Evolutionary conservation across 2,329 filamentous ascomycete species (phyloP), one percentile per base, ranked within the genome.

Genomic region (Paramyrothecium sp.): DNA sequence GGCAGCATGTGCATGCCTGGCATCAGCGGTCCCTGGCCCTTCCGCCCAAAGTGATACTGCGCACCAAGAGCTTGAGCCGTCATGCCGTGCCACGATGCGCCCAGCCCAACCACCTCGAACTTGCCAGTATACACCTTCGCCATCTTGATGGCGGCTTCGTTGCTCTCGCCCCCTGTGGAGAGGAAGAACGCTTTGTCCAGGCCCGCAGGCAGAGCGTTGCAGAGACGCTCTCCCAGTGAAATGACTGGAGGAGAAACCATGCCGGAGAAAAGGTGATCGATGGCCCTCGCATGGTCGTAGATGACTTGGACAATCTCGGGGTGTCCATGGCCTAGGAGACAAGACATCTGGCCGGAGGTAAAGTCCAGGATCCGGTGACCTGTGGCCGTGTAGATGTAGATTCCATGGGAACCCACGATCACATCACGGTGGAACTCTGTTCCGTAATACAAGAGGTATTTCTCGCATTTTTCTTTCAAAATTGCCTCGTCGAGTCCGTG

Each of bases 111-210:
- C 53, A 89, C 79, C 65, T 89, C 85, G 62, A 85, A 89, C 54
- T 86, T 88, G 1, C 85, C 84, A 0, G 86, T 89, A 63, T 81
- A 86, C 11, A 80, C 73, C 62, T 89, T 89, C 3, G 86, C 86
- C 61, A 89, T 77, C 56, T 85, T 83, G 57, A 89, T 85, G 2
- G 86, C 86, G 3, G 84, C 84, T 61, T 89, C 86, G 58, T 79
- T 84, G 49, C 75, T 79, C 65, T 87, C 83, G 3, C 76, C 78
- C 1, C 84, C 84, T 0, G 84, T 87, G 53, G 74, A 82, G 11
- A 86, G 73, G 61, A 87, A 87, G 64, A 86, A 80, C 1, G 83
- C 77, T 59, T 82, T 81, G 58, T 83, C 78, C 0, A 87, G 71
- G 0, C 75, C 77, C 0, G 67, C 63, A 0, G 83, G 83, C 2